These are phyloP conservation scores for Fragilariopsis cylindrus DNA, from an alignment of 108 stramenopile species.

Conservation along the genomic window DNA sequence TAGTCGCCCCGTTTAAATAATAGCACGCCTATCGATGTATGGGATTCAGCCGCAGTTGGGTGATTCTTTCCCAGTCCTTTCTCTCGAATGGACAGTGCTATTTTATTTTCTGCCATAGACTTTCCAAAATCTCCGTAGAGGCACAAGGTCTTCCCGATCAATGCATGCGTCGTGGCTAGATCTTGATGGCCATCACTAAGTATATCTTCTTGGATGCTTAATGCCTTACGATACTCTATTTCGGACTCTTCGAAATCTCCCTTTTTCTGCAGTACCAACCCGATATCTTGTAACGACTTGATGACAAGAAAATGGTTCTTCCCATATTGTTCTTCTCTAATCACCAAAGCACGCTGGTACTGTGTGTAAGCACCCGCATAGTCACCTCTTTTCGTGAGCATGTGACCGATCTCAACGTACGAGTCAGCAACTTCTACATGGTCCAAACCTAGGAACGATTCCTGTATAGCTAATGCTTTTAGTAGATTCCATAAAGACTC, in stretches of 20 bases:
- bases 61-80: conserved; percentile 35
- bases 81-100: conserved; percentile 39
- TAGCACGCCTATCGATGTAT: conserved; percentile 37
- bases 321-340: conserved; percentile 37
- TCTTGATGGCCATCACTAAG: conserved; percentile 32
- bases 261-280: conserved; percentile 24
- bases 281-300: conserved; percentile 38
- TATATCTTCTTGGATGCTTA: conserved; percentile 31
- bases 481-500: conserved; percentile 27
- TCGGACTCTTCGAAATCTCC: conserved; percentile 35
- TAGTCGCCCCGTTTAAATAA: conserved; percentile 36
- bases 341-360: conserved; percentile 24
- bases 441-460: conserved; percentile 23
- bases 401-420: conserved; percentile 33
- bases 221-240: conserved; percentile 23
- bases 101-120: conserved; percentile 39
- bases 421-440: conserved; percentile 31
- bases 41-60: conserved; percentile 29
- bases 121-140: conserved; percentile 27
- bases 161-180: conserved; percentile 28
- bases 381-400: conserved; percentile 36
- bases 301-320: conserved; percentile 39
- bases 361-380: conserved; percentile 31
- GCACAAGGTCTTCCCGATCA: conserved; percentile 33
- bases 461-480: conserved; percentile 36